These are phyloP conservation scores for Pestalotiopsis fici DNA, from an alignment of 2,329 filamentous ascomycete species.

Conservation along the genomic window DNA sequence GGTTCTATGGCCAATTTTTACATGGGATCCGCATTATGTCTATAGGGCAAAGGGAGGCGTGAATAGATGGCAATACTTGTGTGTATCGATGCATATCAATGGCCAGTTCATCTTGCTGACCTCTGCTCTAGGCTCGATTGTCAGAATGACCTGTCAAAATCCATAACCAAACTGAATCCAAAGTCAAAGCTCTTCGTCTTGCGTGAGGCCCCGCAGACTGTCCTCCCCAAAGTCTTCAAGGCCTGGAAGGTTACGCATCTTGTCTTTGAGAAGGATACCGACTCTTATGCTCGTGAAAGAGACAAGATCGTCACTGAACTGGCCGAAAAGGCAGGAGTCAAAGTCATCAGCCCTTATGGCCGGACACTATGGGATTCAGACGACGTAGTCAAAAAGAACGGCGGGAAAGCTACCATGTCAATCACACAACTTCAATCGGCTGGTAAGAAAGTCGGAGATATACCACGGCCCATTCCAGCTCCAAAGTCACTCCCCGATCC, in stretches of 20 bases:
- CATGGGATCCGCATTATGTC: constrained; percentile 81
- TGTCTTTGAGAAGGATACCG: constrained; percentile 79
- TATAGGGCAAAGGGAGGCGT: constrained; percentile 69
- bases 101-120: constrained; percentile 7
- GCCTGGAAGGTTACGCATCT: constrained; percentile 75
- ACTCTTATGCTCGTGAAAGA: constrained; percentile 67
- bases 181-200: constrained; percentile 73
- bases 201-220: constrained; percentile 69
- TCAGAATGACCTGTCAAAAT: constrained; percentile 68
- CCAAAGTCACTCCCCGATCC: constrained; percentile 65
- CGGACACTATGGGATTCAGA: constrained; percentile 76
- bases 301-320: constrained; percentile 60
- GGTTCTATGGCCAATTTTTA: constrained; percentile 74
- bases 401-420: constrained; percentile 74
- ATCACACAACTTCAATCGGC: constrained; percentile 67
- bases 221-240: constrained; percentile 72
- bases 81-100: constrained; percentile 16
- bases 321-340: constrained; percentile 66
- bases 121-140: constrained; percentile 61
- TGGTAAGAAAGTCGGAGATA: constrained; percentile 61
- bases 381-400: constrained; percentile 64
- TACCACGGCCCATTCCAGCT: constrained; percentile 57
- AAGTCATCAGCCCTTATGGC: constrained; percentile 65
- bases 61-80: constrained; percentile 76
- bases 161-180: constrained; percentile 65